Base-by-base conservation (phyloP, 176 grass and related monocot species). In the Phragmites australis region DNA sequence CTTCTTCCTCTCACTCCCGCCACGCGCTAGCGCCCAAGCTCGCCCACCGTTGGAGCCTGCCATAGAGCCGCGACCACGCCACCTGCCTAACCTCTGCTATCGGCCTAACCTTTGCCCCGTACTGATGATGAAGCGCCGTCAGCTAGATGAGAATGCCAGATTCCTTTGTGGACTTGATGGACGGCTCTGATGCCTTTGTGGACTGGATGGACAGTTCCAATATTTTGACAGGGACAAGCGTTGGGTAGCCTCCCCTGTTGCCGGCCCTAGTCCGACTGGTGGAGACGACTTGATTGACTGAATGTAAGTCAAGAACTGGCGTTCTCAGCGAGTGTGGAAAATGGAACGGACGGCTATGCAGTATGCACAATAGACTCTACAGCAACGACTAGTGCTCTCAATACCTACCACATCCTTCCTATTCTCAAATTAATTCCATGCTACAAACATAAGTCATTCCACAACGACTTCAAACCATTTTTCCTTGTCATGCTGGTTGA, bases 281-380 rank as follows among this genome's bases (percentile, higher is more conserved):
- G 4, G 68, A 42, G 70, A 71, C 45, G 87, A 85, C 87, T 64
- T 66, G 74, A 72, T 66, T 17, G 3, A 8, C 18, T 21, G 16
- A 1, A n/a, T n/a, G n/a, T n/a, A n/a, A n/a, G 81, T 88, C 87
- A 79, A 74, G 51, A 42, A 26, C 81, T 75, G 14, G 59, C 81
- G 68, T 67, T 51, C 68, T 84, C 81, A 75, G 43, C 61, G 9
- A 59, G 69, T 25, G 51, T 25, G 32, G 49, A 65, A 48, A 25
- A 16, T 27, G 22, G 25, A 41, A 61, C 18, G 54, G 30, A 52
- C 62, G 14, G 12, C 37, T 42, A 45, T 16, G 62, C 53, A 68
- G 22, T 19, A 31, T 79, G 44, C 32, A 11, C 14, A 49, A 17
- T 37, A n/a, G n/a, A n/a, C n/a, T 16, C 13, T 5, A 16, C 19